These are phyloP conservation scores for Bauhinia variegata DNA, from an alignment of 306 rosid genomes.

Conservation along the genomic window DNA sequence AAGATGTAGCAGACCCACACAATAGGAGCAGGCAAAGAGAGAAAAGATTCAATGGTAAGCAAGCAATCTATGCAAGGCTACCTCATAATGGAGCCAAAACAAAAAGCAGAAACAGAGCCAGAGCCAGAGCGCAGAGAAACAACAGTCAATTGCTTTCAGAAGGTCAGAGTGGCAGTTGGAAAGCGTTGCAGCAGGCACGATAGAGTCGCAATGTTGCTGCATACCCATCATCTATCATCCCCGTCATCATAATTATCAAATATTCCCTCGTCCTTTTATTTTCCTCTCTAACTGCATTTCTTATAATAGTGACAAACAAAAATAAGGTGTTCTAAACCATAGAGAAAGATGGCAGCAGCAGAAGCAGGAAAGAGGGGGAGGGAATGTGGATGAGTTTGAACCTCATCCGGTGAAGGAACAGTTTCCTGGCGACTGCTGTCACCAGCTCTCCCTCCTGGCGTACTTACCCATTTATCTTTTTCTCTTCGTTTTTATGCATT, in stretches of 20 bases:
- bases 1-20: neutral
- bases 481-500: neutral
- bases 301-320: neutral
- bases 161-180: neutral
- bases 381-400: slow-evolving; percentile 56
- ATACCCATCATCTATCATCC: neutral
- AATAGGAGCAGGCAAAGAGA: too few relatives aligned
- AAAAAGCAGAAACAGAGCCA: neutral
- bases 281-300: neutral
- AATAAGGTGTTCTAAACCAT: neutral
- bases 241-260: too few relatives aligned
- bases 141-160: neutral
- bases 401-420: slow-evolving; percentile 87
- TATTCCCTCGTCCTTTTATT: neutral
- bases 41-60: too few relatives aligned
- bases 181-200: neutral
- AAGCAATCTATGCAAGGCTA: slow-evolving; percentile 30
- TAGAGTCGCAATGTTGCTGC: slow-evolving; percentile 42
- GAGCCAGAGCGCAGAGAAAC: neutral
- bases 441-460: slow-evolving; percentile 83
- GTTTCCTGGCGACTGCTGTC: slow-evolving; percentile 77
- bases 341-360: slow-evolving; percentile 33
- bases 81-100: slow-evolving; percentile 3
- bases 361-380: slow-evolving; percentile 39
- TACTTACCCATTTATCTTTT: slow-evolving; percentile 24